Evolutionary conservation across 345 rosid genomes (phyloP).

Genomic region (Geranium brycei): DNA sequence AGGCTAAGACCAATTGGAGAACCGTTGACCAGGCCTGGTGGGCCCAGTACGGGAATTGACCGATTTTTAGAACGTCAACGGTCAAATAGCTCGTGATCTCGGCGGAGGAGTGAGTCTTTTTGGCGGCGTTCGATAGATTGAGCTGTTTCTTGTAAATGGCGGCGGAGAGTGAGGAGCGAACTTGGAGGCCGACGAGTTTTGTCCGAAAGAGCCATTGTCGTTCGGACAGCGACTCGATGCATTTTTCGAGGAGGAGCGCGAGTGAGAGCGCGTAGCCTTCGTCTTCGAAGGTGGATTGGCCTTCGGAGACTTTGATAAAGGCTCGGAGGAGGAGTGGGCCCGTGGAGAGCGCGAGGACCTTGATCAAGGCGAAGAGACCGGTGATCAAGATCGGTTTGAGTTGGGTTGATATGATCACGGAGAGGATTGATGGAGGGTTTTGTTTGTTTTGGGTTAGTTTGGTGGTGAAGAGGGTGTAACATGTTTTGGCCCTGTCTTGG

Average conservation of each 20-base stretch:
- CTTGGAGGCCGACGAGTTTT: conserved; percentile 29
- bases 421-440: conserved; percentile 14
- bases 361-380: conserved; percentile 15
- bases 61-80: conserved; percentile 48
- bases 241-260: conserved; percentile 35
- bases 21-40: conserved; percentile 41
- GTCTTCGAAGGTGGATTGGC: conserved; percentile 15
- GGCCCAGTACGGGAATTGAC: conserved; percentile 36
- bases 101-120: conserved; percentile 42
- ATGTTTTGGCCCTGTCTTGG: conserved; percentile 15
- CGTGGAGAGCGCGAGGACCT: conserved; percentile 12
- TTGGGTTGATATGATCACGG: conserved; percentile 20
- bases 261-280: conserved; percentile 38
- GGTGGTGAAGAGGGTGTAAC: conserved; percentile 9
- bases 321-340: conserved; percentile 21
- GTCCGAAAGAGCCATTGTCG: conserved; percentile 38
- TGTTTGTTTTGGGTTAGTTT: not conserved
- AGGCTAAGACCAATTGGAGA: conserved; percentile 30
- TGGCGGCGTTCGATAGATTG: conserved; percentile 34
- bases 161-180: conserved; percentile 27
- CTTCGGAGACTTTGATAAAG: conserved; percentile 43
- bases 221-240: conserved; percentile 36
- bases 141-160: conserved; percentile 46
- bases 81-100: conserved; percentile 52
- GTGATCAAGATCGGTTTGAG: conserved; percentile 28